Evolutionary conservation across 2,329 filamentous ascomycete genomes (phyloP).

Genomic region (Xylaria sp.): DNA sequence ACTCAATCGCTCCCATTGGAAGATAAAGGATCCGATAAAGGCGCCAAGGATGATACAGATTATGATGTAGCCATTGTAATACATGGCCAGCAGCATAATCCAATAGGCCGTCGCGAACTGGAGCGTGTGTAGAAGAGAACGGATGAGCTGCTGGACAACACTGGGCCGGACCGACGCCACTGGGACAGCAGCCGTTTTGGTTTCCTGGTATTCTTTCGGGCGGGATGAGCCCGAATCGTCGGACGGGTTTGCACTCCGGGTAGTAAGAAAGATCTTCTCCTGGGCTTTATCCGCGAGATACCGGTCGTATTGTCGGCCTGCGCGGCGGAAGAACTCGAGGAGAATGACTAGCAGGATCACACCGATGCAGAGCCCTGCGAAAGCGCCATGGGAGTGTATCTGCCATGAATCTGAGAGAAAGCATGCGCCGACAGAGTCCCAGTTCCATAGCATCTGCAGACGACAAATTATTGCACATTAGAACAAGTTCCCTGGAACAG

Average conservation of each 20-base stretch:
- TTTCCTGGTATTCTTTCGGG: conserved; percentile 21
- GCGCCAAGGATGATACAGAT: conserved; percentile 84
- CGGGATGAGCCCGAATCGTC: conserved; percentile 45
- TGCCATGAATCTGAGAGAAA: conserved; percentile 81
- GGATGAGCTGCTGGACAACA: conserved; percentile 71
- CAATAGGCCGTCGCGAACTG: conserved; percentile 84
- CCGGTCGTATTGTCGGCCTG: conserved; percentile 77
- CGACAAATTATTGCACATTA: not conserved
- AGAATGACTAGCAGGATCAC: conserved; percentile 77
- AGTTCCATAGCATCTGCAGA: conserved; percentile 81
- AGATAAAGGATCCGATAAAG: conserved; percentile 77
- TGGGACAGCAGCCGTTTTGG: not conserved
- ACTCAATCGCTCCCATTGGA: conserved; percentile 71
- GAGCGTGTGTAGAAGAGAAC: conserved; percentile 74
- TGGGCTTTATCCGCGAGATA: conserved; percentile 61
- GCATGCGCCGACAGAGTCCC: conserved; percentile 77
- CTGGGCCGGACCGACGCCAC: conserved; percentile 63
- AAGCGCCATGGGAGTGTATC: conserved; percentile 74
- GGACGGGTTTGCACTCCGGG: conserved; percentile 25
- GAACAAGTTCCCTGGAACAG: not conserved
- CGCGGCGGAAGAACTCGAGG: conserved; percentile 78
- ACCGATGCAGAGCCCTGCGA: conserved; percentile 83
- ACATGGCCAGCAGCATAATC: conserved; percentile 75
- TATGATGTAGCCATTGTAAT: conserved; percentile 79
- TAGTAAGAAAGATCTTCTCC: conserved; percentile 50